Conservation (phyloP, 148 eudicot genomes). For the Amaranthus palmeri region DNA sequence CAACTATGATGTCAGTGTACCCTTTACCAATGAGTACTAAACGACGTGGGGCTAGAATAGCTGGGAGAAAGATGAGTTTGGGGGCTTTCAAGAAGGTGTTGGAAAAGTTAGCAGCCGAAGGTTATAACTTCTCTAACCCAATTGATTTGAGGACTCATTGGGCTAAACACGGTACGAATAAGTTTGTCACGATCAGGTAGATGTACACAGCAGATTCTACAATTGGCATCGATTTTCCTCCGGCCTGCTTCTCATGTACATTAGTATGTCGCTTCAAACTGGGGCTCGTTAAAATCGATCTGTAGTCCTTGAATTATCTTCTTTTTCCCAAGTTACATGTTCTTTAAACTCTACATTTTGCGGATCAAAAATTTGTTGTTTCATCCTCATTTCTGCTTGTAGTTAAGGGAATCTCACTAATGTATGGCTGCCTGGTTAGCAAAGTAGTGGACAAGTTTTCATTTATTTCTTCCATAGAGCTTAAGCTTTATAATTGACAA, state of each 20-base stretch:
- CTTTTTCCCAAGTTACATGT: constrained; percentile 29
- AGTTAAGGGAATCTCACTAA: constrained; percentile 37
- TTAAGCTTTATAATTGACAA: constrained; percentile 32
- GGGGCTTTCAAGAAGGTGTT: constrained; percentile 50
- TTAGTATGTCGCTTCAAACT: constrained; percentile 33
- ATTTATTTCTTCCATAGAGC: constrained; percentile 38
- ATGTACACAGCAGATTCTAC: constrained; percentile 31
- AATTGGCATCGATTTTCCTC: constrained; percentile 28
- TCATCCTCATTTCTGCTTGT: constrained; percentile 29
- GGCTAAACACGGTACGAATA: constrained; percentile 53
- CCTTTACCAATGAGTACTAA: constrained; percentile 49
- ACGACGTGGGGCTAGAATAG: constrained; percentile 49
- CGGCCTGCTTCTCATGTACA: constrained; percentile 48
- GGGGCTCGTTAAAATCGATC: constrained; percentile 32
- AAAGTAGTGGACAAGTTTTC: constrained; percentile 35
- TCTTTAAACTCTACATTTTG: constrained; percentile 27
- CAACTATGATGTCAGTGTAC: constrained; percentile 45
- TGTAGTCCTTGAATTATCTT: constrained; percentile 29
- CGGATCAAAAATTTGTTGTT: constrained; percentile 35
- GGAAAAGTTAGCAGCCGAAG: constrained; percentile 51
- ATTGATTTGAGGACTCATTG: constrained; percentile 49
- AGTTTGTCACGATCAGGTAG: constrained; percentile 53
- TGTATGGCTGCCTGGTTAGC: constrained; percentile 37
- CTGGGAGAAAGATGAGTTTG: constrained; percentile 50
- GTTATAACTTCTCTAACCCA: constrained; percentile 43